Percentiles rank a stretch among this genome's conserved stretches.
phyloP scores from a whole-genome alignment of 495 filamentous ascomycete genomes.

The Cercophora scortea region DNA sequence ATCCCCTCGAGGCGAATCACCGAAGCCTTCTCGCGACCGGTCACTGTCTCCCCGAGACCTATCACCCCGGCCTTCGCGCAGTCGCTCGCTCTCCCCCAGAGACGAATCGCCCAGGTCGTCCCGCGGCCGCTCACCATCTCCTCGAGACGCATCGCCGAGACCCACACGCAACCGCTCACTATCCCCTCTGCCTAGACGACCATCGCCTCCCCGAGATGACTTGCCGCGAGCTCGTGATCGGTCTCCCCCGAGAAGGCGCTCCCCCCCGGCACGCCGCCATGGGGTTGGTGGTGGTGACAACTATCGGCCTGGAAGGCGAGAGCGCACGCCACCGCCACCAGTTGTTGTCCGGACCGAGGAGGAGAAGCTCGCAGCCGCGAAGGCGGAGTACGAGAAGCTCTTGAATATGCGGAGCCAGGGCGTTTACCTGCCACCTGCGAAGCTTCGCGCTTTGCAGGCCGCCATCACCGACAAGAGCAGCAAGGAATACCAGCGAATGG shows the following conservation, averaged over 20 bases:
- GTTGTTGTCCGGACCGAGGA: conserved; percentile 60
- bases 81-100: conserved; percentile 3
- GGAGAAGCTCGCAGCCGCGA: conserved; percentile 71
- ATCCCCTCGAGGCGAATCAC: background rate
- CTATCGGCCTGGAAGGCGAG: conserved; percentile 29
- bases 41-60: background rate
- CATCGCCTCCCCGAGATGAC: background rate
- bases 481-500: conserved; percentile 98
- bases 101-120: background rate
- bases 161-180: conserved; percentile 2
- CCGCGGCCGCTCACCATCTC: conserved; percentile 2
- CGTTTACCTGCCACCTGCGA: conserved; percentile 89
- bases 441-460: conserved; percentile 84
- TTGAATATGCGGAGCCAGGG: conserved; percentile 87
- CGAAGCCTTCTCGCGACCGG: background rate
- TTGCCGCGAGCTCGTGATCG: conserved; percentile 9
- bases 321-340: conserved; percentile 40
- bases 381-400: conserved; percentile 86
- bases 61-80: background rate
- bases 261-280: conserved; percentile 27
- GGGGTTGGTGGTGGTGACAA: conserved; percentile 24
- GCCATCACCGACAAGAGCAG: conserved; percentile 93
- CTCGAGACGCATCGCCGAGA: background rate
- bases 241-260: conserved; percentile 18
- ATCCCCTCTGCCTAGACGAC: background rate